phyloP scores from a whole-genome alignment of 306 rosid species.

The Medicago arabica region DNA sequence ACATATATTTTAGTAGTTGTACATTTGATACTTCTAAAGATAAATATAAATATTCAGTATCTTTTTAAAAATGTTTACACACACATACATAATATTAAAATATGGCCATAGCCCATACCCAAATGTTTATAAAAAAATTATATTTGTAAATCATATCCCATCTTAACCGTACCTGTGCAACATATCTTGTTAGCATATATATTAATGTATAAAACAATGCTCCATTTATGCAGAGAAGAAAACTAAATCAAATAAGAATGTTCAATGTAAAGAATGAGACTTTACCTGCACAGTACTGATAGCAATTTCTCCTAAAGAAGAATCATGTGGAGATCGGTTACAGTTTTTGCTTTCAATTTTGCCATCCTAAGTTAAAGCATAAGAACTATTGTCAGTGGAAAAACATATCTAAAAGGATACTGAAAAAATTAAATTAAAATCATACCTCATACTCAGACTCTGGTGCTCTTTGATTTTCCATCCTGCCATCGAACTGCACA shows the following conservation, averaged over 20 bases:
- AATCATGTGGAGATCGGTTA: constrained; percentile 57
- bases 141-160: constrained; percentile 18
- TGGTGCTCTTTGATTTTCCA: constrained; percentile 54
- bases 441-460: constrained; percentile 67
- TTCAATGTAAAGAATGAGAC: constrained; percentile 14
- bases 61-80: background rate
- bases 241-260: constrained; percentile 27
- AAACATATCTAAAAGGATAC: constrained; percentile 34
- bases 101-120: background rate
- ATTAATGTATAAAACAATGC: constrained; percentile 1
- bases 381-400: constrained; percentile 40
- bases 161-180: background rate
- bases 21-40: background rate
- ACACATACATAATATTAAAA: background rate
- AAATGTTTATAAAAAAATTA: background rate
- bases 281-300: constrained; percentile 75
- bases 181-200: background rate
- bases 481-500: constrained; percentile 63
- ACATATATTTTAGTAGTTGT: background rate
- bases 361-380: constrained; percentile 59
- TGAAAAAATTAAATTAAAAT: constrained; percentile 21
- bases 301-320: constrained; percentile 66
- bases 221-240: constrained; percentile 14
- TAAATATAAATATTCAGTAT: background rate
- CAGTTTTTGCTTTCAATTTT: constrained; percentile 56